Evolutionary conservation across 2,329 filamentous ascomycete species (phyloP), one percentile per base, ranked within the genome.

Genomic region (Thelonectria blattea): DNA sequence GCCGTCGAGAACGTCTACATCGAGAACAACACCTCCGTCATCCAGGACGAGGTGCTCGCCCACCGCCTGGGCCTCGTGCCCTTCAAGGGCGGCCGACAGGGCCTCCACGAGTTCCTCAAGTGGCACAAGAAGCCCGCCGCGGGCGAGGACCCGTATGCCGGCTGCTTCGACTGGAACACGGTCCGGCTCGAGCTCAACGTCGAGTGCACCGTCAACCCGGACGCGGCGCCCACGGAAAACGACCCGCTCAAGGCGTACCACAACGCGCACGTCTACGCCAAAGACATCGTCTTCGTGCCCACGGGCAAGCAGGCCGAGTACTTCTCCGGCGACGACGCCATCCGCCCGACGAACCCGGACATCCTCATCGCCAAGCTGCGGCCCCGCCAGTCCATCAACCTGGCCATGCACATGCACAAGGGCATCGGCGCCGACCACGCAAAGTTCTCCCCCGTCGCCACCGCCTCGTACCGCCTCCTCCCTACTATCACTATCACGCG

Each of bases 371-470:
- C 93, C 62, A 99, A 99, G 81, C 81, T 99, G 77, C 88, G 95
- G 27, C 95, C 96, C 0, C 91, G 91, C 5, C 96, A 99, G 81
- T 86, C 87, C 69, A 91, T 99, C 71, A 85, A 91, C 72, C 82
- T 97, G 63, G 88, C 91, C 67, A 90, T 96, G 85, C 93, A 98
- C 81, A 95, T 94, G 80, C 88, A 96, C 79, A 96, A 97, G 80
- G 95, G 96, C 62, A 88, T 96, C 67, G 95, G 95, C 49, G 88
- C 90, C 65, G 95, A 99, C 77, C 95, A 99, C 76, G 90, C 95
- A 69, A 99, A 99, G 78, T 99, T 95, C 81, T 97, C 92, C 0
- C 95, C 95, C 48, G 95, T 98, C 37, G 93, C 94, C 3, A 97
- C 95, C 1, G 95, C 95, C 3, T 92, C 91, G 22, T 99, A 99